Base-by-base conservation (phyloP, 768 basidiomycete species). In the Hygrophorus pudorinus region DNA sequence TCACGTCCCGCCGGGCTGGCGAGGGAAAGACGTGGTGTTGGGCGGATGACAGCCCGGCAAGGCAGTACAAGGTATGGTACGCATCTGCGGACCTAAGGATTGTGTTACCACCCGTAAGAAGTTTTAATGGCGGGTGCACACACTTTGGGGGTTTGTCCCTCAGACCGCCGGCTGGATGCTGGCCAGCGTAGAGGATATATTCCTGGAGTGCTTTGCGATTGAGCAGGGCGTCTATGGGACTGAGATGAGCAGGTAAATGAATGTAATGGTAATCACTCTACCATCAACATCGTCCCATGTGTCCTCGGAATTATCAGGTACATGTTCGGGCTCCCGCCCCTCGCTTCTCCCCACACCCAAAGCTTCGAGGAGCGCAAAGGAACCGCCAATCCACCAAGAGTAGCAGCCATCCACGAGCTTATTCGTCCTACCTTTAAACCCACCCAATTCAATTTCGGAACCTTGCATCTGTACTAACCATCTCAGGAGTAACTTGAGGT, bases 401-500 rank as follows among this genome's bases (percentile, higher is more conserved):
- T 99, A 99, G 62, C 96, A 99, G 3, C 94, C 96, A 55, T 99
- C 96, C 0, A 99, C 94, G n/a, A 99, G 74, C 61, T 99, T 99
- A 60, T 98, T 99, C 51, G 90, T 89, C 42, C 96, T 70, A 0
- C 96, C 96, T 44, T 73, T 75, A 64, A 99, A 98, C 2, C 96
- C 96, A 2, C 92, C 94, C 7, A 91, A 69, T 56, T 98, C 94
- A 9, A 75, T 71, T 34, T 80, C 80, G 1, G 65, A 62, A 0
- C 90, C 92, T 58, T 98, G 94, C 81, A 96, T 84, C 35, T 80
- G 69, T 3, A 76, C 79, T 2, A 84, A 71, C 92, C 92, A 98
- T 4, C 93, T 66, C 30, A 88, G 54, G 8, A 93, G 68, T 14
- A 64, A 67, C 14, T 65, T 63, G 2, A 74, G 57, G 57, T 94